Evolutionary conservation across 331 rosid genomes (phyloP), one percentile per base, ranked within the genome.

Genomic region (Stylosanthes scabra): DNA sequence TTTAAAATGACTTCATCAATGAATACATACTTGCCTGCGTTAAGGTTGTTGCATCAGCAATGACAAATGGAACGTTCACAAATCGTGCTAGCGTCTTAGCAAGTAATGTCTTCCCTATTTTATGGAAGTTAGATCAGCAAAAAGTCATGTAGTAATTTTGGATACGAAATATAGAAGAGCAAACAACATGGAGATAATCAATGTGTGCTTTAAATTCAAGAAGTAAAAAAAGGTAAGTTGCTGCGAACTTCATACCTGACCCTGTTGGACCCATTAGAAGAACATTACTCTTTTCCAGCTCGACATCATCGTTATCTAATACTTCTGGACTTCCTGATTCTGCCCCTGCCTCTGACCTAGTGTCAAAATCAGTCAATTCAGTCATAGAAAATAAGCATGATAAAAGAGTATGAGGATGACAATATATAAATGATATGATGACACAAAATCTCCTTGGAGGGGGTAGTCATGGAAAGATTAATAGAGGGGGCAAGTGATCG

Each of bases 251-350:
- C 73, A 80, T 78, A 91, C 97, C 97, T 45, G 97, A 92, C 60
- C 97, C 97, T 8, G 97, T 92, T 41, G 97, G 97, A 64, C 97
- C 97, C 96, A 92, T 92, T 79, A 92, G 75, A 71, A 92, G 97
- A 59, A 92, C 97, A 80, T 92, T 92, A 83, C 97, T 92, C 90
- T 92, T 92, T 76, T 92, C 97, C 49, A 92, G 87, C 81, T 92
- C 96, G 68, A 92, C 96, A 49, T 91, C 88, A 1, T 89, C 90
- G 62, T 88, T 85, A 69, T 85, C 90, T 54, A 72, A 29, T 62
- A 57, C 60, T 61, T 83, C 78, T 31, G 85, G 81, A 68, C 13
- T 72, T 59, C 81, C 84, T 3, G 84, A 68, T 57, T 86, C 93
- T 80, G 77, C 82, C 80, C 77, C 91, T 71, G 91, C 82, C 80